Conservation (phyloP, 2,329 filamentous ascomycete genomes). For the Cercospora nicotianae region DNA sequence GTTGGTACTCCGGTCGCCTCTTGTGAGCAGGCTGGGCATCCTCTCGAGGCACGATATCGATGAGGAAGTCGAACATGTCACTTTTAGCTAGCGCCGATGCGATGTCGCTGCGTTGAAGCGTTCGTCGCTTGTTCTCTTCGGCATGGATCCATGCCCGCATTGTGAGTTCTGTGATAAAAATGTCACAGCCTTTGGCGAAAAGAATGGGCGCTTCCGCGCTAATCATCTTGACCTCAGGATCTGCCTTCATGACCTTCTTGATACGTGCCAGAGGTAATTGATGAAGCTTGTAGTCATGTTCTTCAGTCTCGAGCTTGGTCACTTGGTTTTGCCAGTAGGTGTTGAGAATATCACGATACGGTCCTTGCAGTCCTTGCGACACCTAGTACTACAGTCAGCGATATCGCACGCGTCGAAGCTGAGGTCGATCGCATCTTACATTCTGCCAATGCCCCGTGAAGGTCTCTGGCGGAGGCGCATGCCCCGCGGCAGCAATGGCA, state of each 20-base stretch:
- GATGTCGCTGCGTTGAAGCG: constrained; percentile 92
- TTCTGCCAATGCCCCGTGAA: constrained; percentile 96
- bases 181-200: constrained; percentile 97
- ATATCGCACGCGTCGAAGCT: constrained; percentile 9
- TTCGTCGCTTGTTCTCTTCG: constrained; percentile 96
- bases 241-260: constrained; percentile 99
- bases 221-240: constrained; percentile 99
- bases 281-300: constrained; percentile 97
- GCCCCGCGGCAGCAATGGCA: constrained; percentile 82
- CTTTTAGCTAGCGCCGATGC: constrained; percentile 93
- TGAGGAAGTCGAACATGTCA: constrained; percentile 99
- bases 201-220: constrained; percentile 96
- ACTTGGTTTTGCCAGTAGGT: constrained; percentile 99
- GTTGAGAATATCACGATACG: constrained; percentile 94
- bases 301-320: constrained; percentile 89
- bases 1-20: constrained; percentile 50
- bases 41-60: constrained; percentile 96
- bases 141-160: constrained; percentile 99
- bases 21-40: constrained; percentile 86
- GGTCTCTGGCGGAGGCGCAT: constrained; percentile 82
- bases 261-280: constrained; percentile 96
- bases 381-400: constrained; percentile 57
- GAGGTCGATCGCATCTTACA: constrained; percentile 56
- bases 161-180: constrained; percentile 91
- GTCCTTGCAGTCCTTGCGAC: constrained; percentile 88